Evolutionary conservation across 2,329 filamentous ascomycete genomes (phyloP).

Genomic region (Chaetomium globosum): DNA sequence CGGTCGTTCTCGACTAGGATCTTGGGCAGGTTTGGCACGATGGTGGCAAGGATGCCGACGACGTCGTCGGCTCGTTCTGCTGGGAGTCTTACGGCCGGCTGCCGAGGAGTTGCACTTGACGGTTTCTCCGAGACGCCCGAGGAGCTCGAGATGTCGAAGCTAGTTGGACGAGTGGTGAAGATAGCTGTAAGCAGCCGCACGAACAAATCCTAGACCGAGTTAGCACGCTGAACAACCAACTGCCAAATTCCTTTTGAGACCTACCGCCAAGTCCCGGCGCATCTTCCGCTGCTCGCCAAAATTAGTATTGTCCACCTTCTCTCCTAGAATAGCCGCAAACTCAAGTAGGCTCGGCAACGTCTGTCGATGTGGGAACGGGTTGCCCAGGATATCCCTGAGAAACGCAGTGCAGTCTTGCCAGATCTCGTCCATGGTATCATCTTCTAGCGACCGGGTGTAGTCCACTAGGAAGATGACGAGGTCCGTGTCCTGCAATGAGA

Average conservation of each 20-base stretch:
- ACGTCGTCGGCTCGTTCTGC: constrained; percentile 69
- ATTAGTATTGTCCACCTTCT: constrained; percentile 96
- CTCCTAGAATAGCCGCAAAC: constrained; percentile 84
- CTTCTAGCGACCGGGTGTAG: constrained; percentile 86
- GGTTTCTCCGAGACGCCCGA: constrained; percentile 43
- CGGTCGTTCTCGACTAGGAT: constrained; percentile 86
- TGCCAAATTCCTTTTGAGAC: neutral
- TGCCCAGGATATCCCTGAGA: constrained; percentile 82
- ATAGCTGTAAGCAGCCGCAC: constrained; percentile 86
- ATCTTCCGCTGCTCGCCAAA: constrained; percentile 94
- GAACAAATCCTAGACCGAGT: constrained; percentile 72
- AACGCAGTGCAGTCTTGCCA: constrained; percentile 95
- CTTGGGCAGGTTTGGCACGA: constrained; percentile 78
- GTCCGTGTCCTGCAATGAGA: constrained; percentile 79
- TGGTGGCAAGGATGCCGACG: constrained; percentile 74
- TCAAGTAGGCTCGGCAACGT: constrained; percentile 83
- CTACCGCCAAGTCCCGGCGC: constrained; percentile 82
- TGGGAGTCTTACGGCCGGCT: constrained; percentile 41
- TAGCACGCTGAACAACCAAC: constrained; percentile 38
- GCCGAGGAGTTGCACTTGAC: constrained; percentile 42
- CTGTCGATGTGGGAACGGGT: constrained; percentile 92
- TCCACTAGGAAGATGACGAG: constrained; percentile 87
- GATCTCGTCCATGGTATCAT: constrained; percentile 97
- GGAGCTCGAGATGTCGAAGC: constrained; percentile 59
- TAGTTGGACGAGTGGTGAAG: constrained; percentile 84